Evolutionary conservation across 2,329 filamentous ascomycete species (phyloP).

Genomic region (Colletotrichum karsti): DNA sequence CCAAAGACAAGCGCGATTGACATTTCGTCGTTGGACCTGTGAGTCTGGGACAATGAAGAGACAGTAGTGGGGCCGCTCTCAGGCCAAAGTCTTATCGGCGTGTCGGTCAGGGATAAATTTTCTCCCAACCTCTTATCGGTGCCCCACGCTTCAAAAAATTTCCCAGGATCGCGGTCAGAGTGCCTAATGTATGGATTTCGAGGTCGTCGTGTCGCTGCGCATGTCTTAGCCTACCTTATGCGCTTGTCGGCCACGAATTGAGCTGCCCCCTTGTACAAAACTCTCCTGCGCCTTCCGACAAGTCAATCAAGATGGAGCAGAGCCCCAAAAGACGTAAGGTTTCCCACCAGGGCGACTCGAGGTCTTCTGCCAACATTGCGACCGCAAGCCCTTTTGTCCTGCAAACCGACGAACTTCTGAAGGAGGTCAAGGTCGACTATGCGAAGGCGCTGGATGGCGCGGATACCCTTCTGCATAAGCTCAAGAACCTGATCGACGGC

Average conservation of each 20-base stretch:
- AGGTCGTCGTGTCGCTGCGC: neutral
- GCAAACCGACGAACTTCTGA: constrained; percentile 67
- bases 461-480: constrained; percentile 56
- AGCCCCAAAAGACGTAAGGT: constrained; percentile 59
- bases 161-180: constrained; percentile 2
- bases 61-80: neutral
- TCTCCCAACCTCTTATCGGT: constrained; percentile 27
- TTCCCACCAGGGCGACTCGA: constrained; percentile 46
- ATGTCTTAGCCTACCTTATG: neutral
- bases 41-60: neutral
- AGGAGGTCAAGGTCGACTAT: constrained; percentile 63
- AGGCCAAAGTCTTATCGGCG: constrained; percentile 16
- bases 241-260: constrained; percentile 1
- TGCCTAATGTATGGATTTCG: neutral
- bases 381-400: constrained; percentile 65
- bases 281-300: neutral
- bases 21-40: no score
- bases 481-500: constrained; percentile 63
- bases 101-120: constrained; percentile 28
- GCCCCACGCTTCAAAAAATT: constrained; percentile 29
- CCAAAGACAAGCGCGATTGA: neutral
- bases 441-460: constrained; percentile 55
- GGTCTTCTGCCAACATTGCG: constrained; percentile 48
- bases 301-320: constrained; percentile 50
- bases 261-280: neutral